Evolutionary conservation across 306 rosid species (phyloP), one percentile per base, ranked within the genome.

Genomic region (Acacia crassicarpa): DNA sequence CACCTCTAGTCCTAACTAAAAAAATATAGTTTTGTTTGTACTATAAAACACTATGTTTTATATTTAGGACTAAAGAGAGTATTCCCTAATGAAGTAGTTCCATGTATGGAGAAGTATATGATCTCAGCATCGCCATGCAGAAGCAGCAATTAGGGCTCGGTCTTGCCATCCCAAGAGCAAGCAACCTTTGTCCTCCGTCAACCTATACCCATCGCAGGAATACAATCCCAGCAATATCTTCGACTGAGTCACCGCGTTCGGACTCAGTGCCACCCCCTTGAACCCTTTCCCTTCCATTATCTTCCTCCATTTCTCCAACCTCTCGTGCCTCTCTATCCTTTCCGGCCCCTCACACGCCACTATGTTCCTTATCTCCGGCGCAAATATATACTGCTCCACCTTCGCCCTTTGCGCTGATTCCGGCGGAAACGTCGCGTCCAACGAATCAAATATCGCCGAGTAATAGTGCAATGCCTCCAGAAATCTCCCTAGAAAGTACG

Each of bases 91-190:
- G 8, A 12, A 19, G 27, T 23, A 33, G 38, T 33, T 4, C 27
- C 8, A 16, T 65, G 46, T 16, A n/a, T 41, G 9, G 41, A 19
- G n/a, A n/a, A 38, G 4, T 45, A 4, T 46, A 12, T 46, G 0
- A 4, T 22, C 22, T 45, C 86, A 94, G 83, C 94, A 90, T 11
- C 97, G 89, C 97, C 98, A 95, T 27, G 97, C 98, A 86, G 98
- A 95, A 5, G 98, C 97, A 72, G 98, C 95, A 45, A 93, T 83
- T 0, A 91, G 80, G 30, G 97, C 81, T 22, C 98, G 81, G 51
- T 93, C 98, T 61, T 93, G 97, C 97, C 98, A 95, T 7, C 97
- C 98, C 84, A 93, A 86, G 14, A 95, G 80, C 94, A 95, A 87
- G 78, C 98, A 93, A 10, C 97, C 98, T 9, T 84, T 93, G 51